Percentiles rank a stretch among this genome's conserved stretches.
Conservation (phyloP, 495 filamentous ascomycete genomes). For the Hypoxylon lienhwacheense region DNA sequence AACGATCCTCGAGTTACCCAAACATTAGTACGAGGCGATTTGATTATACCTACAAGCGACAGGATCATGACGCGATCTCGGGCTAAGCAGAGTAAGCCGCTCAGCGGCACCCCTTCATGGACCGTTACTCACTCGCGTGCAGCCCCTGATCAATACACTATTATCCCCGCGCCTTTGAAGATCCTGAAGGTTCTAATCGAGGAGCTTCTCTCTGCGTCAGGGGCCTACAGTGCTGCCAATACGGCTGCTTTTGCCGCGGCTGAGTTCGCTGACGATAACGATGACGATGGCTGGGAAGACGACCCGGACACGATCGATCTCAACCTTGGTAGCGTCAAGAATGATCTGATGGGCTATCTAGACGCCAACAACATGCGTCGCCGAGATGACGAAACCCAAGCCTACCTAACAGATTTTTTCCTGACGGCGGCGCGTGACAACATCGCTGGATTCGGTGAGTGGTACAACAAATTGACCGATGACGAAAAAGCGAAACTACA, state of each 20-base stretch:
- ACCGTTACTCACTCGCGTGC: constrained; percentile 6
- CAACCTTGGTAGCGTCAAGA: constrained; percentile 61
- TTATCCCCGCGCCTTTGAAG: constrained; percentile 83
- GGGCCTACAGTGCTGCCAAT: constrained; percentile 51
- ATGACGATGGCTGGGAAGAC: constrained; percentile 88
- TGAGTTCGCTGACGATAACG: constrained; percentile 61
- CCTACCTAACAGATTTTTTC: constrained; percentile 82
- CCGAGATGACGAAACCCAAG: constrained; percentile 90
- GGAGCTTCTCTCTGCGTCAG: constrained; percentile 72
- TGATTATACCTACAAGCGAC: constrained; percentile 76
- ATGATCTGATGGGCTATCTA: constrained; percentile 77
- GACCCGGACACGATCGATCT: constrained; percentile 75
- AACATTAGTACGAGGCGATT: constrained; percentile 86
- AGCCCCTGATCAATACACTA: constrained; percentile 91
- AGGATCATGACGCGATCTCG: constrained; percentile 93
- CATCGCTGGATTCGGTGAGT: constrained; percentile 70
- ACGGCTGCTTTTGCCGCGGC: constrained; percentile 55
- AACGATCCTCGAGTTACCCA: constrained; percentile 78
- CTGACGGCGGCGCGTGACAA: constrained; percentile 63
- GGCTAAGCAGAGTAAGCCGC: constrained; percentile 65
- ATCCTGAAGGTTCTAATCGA: constrained; percentile 94
- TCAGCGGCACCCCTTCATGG: neutral
- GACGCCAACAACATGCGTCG: constrained; percentile 65
- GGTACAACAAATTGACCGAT: constrained; percentile 68
- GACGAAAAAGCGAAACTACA: constrained; percentile 75